These are phyloP conservation scores for Malassezia psittaci DNA, from an alignment of 1,284 basidiomycete genomes.

Conservation along the genomic window DNA sequence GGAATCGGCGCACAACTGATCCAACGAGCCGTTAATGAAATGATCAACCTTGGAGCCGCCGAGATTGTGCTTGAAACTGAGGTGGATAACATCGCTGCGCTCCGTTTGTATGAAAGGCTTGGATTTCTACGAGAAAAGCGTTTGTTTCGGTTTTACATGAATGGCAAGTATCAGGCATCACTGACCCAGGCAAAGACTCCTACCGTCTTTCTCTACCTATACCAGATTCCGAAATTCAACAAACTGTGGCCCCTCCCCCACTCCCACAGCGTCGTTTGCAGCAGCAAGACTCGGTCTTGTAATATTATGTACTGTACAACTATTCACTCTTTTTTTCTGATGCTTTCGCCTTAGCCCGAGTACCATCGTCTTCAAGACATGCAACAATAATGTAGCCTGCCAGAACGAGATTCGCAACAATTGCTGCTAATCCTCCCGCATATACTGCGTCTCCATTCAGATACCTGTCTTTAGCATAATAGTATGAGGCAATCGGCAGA, in stretches of 20 bases:
- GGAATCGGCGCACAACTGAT: slow-evolving; percentile 67
- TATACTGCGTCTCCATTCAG: slow-evolving; percentile 38
- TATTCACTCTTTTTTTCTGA: slow-evolving; percentile 12
- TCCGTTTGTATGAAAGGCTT: slow-evolving; percentile 77
- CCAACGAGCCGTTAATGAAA: slow-evolving; percentile 19
- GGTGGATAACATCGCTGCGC: slow-evolving; percentile 75
- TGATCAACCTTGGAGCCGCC: slow-evolving; percentile 12
- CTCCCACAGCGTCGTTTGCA: no score
- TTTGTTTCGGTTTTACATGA: slow-evolving; percentile 87
- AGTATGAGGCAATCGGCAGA: slow-evolving; percentile 37
- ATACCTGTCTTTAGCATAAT: slow-evolving; percentile 31
- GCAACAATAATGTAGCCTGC: slow-evolving; percentile 38
- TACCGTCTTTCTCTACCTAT: slow-evolving; percentile 30
- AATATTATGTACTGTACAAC: background rate
- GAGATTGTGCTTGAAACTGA: slow-evolving; percentile 87
- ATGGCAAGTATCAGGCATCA: slow-evolving; percentile 51
- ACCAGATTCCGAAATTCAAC: background rate
- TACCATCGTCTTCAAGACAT: slow-evolving; percentile 38
- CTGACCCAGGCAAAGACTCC: slow-evolving; percentile 30
- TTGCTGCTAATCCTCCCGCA: slow-evolving; percentile 42
- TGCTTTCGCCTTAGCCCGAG: background rate
- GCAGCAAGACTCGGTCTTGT: background rate
- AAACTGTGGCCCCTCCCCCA: no score
- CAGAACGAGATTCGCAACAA: slow-evolving; percentile 43
- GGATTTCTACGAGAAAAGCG: slow-evolving; percentile 95